Evolutionary conservation across 495 filamentous ascomycete species (phyloP).

Genomic region (Trichoderma reesei): DNA sequence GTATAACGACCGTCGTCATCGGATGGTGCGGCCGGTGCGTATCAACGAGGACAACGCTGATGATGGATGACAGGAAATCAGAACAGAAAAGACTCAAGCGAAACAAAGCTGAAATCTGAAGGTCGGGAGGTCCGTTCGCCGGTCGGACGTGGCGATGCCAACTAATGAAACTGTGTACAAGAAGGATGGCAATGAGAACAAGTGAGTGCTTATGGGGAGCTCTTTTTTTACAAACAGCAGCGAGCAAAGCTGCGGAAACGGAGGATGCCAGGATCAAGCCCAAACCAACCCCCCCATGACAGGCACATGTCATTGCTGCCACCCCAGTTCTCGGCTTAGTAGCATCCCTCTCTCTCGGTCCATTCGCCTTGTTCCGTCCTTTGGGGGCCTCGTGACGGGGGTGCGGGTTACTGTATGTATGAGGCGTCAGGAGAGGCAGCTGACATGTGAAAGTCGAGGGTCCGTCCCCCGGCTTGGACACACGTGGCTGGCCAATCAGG

Average conservation of each 20-base stretch:
- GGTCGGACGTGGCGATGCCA: background rate
- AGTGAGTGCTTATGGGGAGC: no score
- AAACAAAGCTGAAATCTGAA: background rate
- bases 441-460: conserved; percentile 4
- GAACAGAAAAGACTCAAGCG: background rate
- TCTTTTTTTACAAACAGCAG: no score
- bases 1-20: background rate
- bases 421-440: background rate
- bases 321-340: background rate
- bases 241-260: no score
- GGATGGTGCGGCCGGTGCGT: background rate
- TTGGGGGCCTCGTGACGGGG: background rate
- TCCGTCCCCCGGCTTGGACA: no score
- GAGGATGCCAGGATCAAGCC: background rate
- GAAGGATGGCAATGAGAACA: no score
- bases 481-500: no score
- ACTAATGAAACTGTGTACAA: no score
- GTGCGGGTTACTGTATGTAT: no score
- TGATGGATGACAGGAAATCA: no score
- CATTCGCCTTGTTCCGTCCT: no score
- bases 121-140: background rate
- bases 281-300: background rate
- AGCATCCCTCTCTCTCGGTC: no score
- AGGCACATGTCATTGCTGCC: conserved; percentile 5
- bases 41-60: background rate